Conservation (phyloP, 2,329 filamentous ascomycete genomes). For the Sclerotinia subarctica region DNA sequence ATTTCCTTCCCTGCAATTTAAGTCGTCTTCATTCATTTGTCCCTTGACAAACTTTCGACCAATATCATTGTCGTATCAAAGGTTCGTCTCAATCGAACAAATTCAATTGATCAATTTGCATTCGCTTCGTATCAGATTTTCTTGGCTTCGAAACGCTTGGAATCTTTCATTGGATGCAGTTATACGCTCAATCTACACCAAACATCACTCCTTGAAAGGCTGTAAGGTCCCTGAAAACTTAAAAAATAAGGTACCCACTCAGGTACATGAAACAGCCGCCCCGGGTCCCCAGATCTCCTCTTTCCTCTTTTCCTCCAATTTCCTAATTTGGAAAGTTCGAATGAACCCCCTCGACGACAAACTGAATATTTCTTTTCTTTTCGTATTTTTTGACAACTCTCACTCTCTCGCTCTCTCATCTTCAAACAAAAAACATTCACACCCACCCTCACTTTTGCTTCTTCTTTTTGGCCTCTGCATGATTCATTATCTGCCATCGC, state of each 20-base stretch:
- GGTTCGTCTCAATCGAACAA: background rate
- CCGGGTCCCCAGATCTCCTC: background rate
- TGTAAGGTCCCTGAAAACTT: no score
- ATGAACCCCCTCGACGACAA: background rate
- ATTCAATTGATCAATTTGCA: background rate
- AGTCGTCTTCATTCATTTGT: background rate
- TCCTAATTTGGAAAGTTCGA: background rate
- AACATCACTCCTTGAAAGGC: background rate
- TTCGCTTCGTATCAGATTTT: conserved; percentile 2
- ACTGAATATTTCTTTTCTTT: background rate
- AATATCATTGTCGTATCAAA: conserved; percentile 2
- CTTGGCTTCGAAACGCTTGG: background rate
- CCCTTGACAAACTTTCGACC: background rate
- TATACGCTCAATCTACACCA: background rate
- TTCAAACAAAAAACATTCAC: background rate
- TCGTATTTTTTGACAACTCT: background rate
- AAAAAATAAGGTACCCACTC: no score
- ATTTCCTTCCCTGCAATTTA: background rate
- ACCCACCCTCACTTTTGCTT: background rate
- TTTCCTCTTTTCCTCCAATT: background rate
- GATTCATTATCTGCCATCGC: background rate
- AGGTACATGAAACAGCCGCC: conserved; percentile 2
- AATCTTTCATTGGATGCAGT: background rate
- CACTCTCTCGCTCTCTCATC: no score
- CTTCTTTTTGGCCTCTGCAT: background rate